Base-by-base conservation (phyloP, 2,329 filamentous ascomycete genomes). In the Aspergillus ruber region DNA sequence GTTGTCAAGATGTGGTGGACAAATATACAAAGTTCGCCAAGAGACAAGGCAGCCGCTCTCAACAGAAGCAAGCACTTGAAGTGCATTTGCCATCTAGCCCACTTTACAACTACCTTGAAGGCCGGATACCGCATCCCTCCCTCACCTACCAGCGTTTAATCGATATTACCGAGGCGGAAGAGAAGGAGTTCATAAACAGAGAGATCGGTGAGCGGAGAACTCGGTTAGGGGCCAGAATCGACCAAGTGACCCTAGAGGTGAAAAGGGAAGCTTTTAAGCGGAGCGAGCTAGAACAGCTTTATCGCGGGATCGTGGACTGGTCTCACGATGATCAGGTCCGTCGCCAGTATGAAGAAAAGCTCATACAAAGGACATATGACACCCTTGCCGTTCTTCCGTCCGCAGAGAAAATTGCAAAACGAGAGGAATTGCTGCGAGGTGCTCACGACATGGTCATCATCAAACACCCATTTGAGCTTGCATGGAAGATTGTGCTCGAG, bases 371-470 rank as follows among this genome's bases (percentile, higher is more conserved):
- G 61, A 88, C 85, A 51, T 85, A 90, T 56, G 90, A 96, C 48
- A 79, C 82, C 4, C 77, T 98, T 1, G 67, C 85, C 7, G 83
- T 87, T 23, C 75, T 88, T 13, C 80, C 84, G 2, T 51, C 76
- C 1, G 82, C 84, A 3, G 73, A 83, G 49, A 97, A 97, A 68
- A 63, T 71, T 1, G 68, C 74, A 15, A 90, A 94, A 65, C 80
- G 87, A 21, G 74, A 82, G 32, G 83, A 86, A 53, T 85, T 95
- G 0, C 70, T 86, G 59, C 84, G 86, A 50, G 74, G 93, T 45
- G 90, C 91, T 0, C 82, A 84, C 53, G 93, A 91, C 51, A 95
- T 98, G 87, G 91, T 98, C 51, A 87, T 95, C 50, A 93, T 98
- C 64, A 90, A 91, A 58, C 90, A 97, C 58, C 88, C 89, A 0